Evolutionary conservation across 495 filamentous ascomycete genomes (phyloP).

Genomic region (Margaritispora aquatica): DNA sequence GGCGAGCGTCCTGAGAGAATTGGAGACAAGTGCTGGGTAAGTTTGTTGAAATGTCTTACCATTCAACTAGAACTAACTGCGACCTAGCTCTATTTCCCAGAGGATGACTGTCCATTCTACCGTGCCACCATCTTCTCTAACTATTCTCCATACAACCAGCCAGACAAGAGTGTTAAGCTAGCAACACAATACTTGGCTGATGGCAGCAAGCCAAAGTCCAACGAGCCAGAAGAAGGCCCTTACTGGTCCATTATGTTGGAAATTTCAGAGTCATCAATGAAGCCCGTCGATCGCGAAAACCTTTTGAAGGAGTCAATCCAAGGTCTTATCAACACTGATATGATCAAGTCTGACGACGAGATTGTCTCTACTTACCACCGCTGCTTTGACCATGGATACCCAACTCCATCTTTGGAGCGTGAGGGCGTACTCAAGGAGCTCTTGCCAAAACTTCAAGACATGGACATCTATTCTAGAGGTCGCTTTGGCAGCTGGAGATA

Average conservation of each 20-base stretch:
- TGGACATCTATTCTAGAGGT: conserved; percentile 91
- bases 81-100: conserved; percentile 92
- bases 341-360: conserved; percentile 85
- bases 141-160: conserved; percentile 99
- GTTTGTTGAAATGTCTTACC: conserved; percentile 15
- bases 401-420: conserved; percentile 89
- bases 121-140: conserved; percentile 99
- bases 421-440: conserved; percentile 91
- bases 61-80: conserved; percentile 12
- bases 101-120: conserved; percentile 99
- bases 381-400: conserved; percentile 98
- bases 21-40: conserved; percentile 98
- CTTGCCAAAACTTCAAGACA: conserved; percentile 82
- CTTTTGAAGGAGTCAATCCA: conserved; percentile 87
- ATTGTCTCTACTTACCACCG: conserved; percentile 99
- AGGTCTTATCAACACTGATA: conserved; percentile 93
- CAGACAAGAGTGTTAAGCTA: conserved; percentile 72
- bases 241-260: conserved; percentile 99
- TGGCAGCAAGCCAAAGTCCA: conserved; percentile 67
- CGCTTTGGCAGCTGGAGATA: conserved; percentile 98
- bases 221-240: conserved; percentile 70
- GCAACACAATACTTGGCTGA: conserved; percentile 79
- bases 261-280: conserved; percentile 92
- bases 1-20: conserved; percentile 91
- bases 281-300: conserved; percentile 79